Conservation (phyloP, 768 basidiomycete genomes). For the Mycena vitilis region DNA sequence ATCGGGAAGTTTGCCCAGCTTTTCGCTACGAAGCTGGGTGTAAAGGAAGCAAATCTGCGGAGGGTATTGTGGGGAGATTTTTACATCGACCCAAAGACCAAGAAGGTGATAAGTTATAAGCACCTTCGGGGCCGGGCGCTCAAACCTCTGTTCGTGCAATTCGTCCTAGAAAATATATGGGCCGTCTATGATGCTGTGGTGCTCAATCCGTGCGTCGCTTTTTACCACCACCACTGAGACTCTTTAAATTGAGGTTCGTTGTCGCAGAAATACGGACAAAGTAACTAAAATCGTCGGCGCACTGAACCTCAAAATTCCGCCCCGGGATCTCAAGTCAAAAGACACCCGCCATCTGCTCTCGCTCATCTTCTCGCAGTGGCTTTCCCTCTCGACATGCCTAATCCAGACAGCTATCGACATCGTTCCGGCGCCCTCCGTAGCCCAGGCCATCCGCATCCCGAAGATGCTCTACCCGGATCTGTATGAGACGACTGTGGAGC, state of each 20-base stretch:
- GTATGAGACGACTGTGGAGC: slow-evolving; percentile 65
- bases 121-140: slow-evolving; percentile 87
- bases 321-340: slow-evolving; percentile 92
- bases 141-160: slow-evolving; percentile 97
- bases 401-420: slow-evolving; percentile 94
- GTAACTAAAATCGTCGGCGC: slow-evolving; percentile 88
- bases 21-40: slow-evolving; percentile 89
- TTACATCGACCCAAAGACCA: slow-evolving; percentile 96
- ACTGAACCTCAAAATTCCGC: slow-evolving; percentile 83
- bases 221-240: slow-evolving; percentile 6
- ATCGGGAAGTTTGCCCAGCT: slow-evolving; percentile 93
- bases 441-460: slow-evolving; percentile 87
- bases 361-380: slow-evolving; percentile 94
- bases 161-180: slow-evolving; percentile 97
- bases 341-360: slow-evolving; percentile 87
- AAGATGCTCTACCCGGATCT: slow-evolving; percentile 91
- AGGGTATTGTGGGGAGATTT: slow-evolving; percentile 97
- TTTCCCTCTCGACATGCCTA: slow-evolving; percentile 91
- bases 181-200: slow-evolving; percentile 93
- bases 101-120: slow-evolving; percentile 90
- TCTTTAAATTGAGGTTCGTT: slow-evolving; percentile 31
- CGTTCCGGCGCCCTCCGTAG: slow-evolving; percentile 87
- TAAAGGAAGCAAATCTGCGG: slow-evolving; percentile 88
- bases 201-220: slow-evolving; percentile 82
- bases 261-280: slow-evolving; percentile 85